phyloP scores from a whole-genome alignment of 805 yeast genomes.

The Ogataea methylovora region DNA sequence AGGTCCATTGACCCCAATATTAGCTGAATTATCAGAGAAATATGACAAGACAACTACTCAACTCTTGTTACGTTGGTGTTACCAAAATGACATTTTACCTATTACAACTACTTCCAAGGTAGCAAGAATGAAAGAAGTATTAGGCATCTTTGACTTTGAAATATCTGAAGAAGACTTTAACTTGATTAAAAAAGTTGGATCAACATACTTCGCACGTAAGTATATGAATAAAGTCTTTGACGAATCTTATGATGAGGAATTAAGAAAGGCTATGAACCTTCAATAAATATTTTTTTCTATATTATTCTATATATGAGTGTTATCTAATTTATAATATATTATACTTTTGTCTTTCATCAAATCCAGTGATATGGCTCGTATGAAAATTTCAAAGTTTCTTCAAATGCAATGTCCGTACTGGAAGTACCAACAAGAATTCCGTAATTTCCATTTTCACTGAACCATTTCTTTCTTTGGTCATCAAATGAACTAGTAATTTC shows the following conservation, averaged over 20 bases:
- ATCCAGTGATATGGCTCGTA: too few species aligned
- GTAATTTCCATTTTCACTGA: slow-evolving; percentile 33
- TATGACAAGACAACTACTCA: slow-evolving; percentile 31
- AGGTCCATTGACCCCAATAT: slow-evolving; percentile 25
- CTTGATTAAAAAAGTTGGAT: slow-evolving; percentile 19
- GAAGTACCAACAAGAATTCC: too few species aligned
- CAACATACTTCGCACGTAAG: slow-evolving; percentile 8
- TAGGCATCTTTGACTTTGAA: slow-evolving; percentile 27
- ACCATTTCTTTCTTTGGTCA: slow-evolving; percentile 40
- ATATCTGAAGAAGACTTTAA: slow-evolving; percentile 23
- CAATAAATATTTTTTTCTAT: too few species aligned
- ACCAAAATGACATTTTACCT: slow-evolving; percentile 35
- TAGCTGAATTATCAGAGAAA: slow-evolving; percentile 25
- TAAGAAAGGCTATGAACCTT: too few species aligned
- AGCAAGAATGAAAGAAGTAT: slow-evolving; percentile 30
- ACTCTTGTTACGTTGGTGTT: slow-evolving; percentile 37
- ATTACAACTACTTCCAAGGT: slow-evolving; percentile 38
- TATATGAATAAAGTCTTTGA: too few species aligned
- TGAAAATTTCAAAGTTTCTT: too few species aligned
- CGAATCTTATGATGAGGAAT: too few species aligned
- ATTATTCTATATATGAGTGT: too few species aligned
- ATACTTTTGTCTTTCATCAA: too few species aligned
- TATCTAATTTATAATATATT: too few species aligned
- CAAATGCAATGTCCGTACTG: too few species aligned
- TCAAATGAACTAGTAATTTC: slow-evolving; percentile 49